Conservation (phyloP, 768 basidiomycete genomes). For the Strobilomyces dryophilus region DNA sequence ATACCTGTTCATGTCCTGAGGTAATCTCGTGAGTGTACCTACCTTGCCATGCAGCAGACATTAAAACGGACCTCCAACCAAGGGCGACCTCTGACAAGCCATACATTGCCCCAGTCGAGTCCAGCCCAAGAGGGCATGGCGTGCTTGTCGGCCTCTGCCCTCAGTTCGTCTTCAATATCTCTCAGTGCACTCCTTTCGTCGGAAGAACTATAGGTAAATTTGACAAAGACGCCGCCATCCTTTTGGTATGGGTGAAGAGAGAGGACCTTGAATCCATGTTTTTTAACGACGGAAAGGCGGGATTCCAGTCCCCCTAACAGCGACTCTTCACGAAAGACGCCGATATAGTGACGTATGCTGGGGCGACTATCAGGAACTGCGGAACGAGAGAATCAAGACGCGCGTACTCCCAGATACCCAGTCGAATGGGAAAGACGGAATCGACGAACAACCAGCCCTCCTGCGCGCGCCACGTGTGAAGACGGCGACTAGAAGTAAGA, state of each 20-base stretch:
- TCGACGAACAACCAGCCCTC: constrained; percentile 70
- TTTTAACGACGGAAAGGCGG: constrained; percentile 48
- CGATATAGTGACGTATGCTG: constrained; percentile 64
- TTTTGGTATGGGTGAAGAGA: constrained; percentile 64
- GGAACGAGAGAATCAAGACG: neutral
- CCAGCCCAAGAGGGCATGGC: constrained; percentile 66
- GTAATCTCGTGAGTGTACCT: neutral
- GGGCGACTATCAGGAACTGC: constrained; percentile 2
- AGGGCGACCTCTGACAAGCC: constrained; percentile 74
- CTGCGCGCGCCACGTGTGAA: constrained; percentile 18
- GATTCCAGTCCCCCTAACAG: constrained; percentile 46
- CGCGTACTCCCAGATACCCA: constrained; percentile 71
- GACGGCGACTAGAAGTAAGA: constrained; percentile 7
- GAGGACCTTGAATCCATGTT: constrained; percentile 57
- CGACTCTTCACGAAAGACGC: constrained; percentile 54
- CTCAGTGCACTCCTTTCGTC: constrained; percentile 38
- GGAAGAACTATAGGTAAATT: constrained; percentile 52
- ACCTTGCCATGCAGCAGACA: neutral
- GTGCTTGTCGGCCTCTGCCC: constrained; percentile 38
- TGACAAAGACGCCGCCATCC: constrained; percentile 84
- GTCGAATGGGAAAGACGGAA: constrained; percentile 71
- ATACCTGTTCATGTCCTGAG: constrained; percentile 81
- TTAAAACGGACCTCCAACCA: constrained; percentile 66
- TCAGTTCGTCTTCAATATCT: constrained; percentile 48
- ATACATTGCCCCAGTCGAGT: constrained; percentile 46